Percentiles rank a stretch among this genome's conserved stretches.
phyloP scores from a whole-genome alignment of 345 rosid genomes.

The Arabis alpina region DNA sequence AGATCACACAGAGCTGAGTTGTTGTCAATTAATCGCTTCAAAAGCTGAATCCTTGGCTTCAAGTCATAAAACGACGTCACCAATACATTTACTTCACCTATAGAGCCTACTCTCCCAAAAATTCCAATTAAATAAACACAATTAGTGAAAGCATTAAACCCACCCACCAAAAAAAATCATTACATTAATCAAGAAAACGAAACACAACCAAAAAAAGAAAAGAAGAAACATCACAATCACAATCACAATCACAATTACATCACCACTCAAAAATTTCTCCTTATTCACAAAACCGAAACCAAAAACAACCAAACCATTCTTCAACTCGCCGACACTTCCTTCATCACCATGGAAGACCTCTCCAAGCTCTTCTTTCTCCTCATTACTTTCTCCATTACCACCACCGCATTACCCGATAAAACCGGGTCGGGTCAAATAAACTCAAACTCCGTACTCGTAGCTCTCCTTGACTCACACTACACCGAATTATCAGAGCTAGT shows the following conservation, averaged over 20 bases:
- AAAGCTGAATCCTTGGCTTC: conserved; percentile 40
- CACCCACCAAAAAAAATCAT: conserved; percentile 33
- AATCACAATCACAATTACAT: conserved; percentile 31
- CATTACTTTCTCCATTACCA: conserved; percentile 20
- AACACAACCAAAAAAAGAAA: background rate
- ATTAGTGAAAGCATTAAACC: conserved; percentile 24
- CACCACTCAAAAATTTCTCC: conserved; percentile 20
- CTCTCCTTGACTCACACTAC: conserved; percentile 96
- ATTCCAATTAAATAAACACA: background rate
- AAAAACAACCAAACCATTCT: conserved; percentile 14
- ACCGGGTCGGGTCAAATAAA: conserved; percentile 59
- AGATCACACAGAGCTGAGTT: conserved; percentile 15
- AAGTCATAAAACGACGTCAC: conserved; percentile 22
- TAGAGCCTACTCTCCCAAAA: conserved; percentile 17
- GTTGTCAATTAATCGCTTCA: conserved; percentile 16
- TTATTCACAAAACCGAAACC: conserved; percentile 20
- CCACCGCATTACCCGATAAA: conserved; percentile 57
- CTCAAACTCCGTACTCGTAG: conserved; percentile 93
- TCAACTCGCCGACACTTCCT: conserved; percentile 41
- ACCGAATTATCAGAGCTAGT: conserved; percentile 92
- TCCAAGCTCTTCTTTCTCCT: conserved; percentile 33
- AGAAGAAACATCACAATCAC: conserved; percentile 42
- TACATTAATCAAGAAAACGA: conserved; percentile 8
- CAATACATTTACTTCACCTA: conserved; percentile 15
- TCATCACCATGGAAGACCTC: conserved; percentile 64